Conservation (phyloP, 768 basidiomycete species). For the Ephemerocybe angulata region DNA sequence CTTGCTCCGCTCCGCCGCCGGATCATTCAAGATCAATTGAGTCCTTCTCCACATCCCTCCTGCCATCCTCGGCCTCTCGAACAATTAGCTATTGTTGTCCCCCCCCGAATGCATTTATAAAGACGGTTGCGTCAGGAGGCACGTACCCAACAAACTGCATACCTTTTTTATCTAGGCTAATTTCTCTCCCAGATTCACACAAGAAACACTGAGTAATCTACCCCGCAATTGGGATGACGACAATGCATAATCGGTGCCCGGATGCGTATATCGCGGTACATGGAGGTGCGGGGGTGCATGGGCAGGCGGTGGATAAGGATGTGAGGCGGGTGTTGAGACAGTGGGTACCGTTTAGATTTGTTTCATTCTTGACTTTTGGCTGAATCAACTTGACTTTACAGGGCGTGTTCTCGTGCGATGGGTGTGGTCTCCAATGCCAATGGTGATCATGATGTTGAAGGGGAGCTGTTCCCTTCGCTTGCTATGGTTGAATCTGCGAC, state of each 20-base stretch:
- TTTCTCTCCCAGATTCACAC: background rate
- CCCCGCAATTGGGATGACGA: background rate
- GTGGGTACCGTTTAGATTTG: constrained; percentile 31
- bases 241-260: constrained; percentile 2
- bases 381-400: constrained; percentile 18
- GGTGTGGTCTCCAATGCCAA: background rate
- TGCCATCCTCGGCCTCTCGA: background rate
- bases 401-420: constrained; percentile 48
- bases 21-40: too few species aligned
- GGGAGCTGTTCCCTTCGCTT: constrained; percentile 27
- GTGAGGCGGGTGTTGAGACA: constrained; percentile 54
- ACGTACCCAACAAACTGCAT: too few species aligned
- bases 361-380: background rate
- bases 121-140: too few species aligned
- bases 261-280: constrained; percentile 58
- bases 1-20: too few species aligned
- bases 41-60: too few species aligned
- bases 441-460: background rate
- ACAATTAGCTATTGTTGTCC: background rate
- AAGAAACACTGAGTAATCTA: background rate
- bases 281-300: constrained; percentile 74
- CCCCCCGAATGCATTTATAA: too few species aligned
- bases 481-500: constrained; percentile 55
- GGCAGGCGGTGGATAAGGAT: constrained; percentile 40
- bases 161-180: background rate